These are phyloP conservation scores for Capsella rubella DNA, from an alignment of 441 rosid genomes.

Conservation along the genomic window DNA sequence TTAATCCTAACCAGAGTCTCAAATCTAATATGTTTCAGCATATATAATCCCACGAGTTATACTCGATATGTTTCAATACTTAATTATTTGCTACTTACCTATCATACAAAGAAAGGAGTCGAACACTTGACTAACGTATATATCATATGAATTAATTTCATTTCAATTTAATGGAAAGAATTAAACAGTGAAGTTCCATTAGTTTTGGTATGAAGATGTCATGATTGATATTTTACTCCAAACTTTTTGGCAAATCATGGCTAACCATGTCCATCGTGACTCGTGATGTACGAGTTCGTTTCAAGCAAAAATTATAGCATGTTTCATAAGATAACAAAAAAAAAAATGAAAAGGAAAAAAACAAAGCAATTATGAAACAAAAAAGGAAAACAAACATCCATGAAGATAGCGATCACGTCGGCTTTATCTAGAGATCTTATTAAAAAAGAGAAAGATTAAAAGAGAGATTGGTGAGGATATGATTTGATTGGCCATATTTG, in stretches of 20 bases:
- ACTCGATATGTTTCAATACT: too few species aligned
- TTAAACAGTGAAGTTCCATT: conserved; percentile 31
- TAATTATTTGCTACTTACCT: too few species aligned
- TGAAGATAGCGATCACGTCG: conserved; percentile 44
- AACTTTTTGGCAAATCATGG: conserved; percentile 45
- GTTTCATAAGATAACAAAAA: conserved; percentile 8
- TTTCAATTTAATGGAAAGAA: background rate
- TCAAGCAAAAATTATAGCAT: conserved; percentile 21
- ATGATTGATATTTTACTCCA: conserved; percentile 31
- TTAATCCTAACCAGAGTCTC: too few species aligned
- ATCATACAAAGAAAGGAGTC: background rate
- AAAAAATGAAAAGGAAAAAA: background rate
- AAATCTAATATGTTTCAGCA: too few species aligned
- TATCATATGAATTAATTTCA: background rate
- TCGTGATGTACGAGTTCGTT: conserved; percentile 29
- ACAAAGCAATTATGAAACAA: background rate
- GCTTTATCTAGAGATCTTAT: conserved; percentile 37
- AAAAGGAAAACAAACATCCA: conserved; percentile 26
- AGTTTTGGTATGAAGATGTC: conserved; percentile 18
- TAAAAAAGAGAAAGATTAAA: conserved; percentile 31
- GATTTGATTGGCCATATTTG: conserved; percentile 36
- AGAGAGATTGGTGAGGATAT: conserved; percentile 38
- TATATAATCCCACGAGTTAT: too few species aligned
- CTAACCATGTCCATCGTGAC: conserved; percentile 28
- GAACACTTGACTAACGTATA: conserved; percentile 8